Base-by-base conservation (phyloP, 2,329 filamentous ascomycete genomes). In the Leptographium wingfieldii region DNA sequence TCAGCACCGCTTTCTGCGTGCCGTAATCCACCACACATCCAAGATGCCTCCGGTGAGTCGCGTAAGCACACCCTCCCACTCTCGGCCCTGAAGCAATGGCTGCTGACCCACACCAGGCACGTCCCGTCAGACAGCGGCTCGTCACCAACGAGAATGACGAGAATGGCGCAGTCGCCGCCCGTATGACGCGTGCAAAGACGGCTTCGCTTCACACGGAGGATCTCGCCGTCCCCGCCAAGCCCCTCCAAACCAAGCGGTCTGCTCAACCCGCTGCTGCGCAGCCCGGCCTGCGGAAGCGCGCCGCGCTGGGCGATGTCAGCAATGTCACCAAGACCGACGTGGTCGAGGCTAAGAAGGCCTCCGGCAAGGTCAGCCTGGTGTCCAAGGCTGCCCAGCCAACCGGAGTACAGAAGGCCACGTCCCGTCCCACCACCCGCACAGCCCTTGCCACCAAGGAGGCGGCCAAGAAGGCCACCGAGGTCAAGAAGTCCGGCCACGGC, bases 121-220 rank as follows among this genome's bases (percentile, higher is more conserved):
- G 88, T 74, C 78, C 82, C 71, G 79, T 84, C 69, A 83, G 87
- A 74, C 82, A 85, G 72, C 87, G 91, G 75, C 82, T 85, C 72
- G 81, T 87, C 68, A 87, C 87, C 66, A 94, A 95, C 74, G 92
- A 96, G 79, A 96, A 96, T 72, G 92, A 96, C 73, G 94, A 96
- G 78, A 95, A 96, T 73, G 82, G 75, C 65, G 76, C 79, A 61
- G 85, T 78, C 62, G 85, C 88, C 63, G 90, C 88, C 75, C 90
- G 92, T 76, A 78, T 96, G 72, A 97, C 94, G 68, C 85, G 94
- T 76, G 92, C 94, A 66, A 96, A 97, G 77, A 85, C 91, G 58
- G 90, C 90, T 61, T 87, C 88, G 55, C 79, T 82, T 63, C 79
- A 77, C 69, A 81, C 78, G 66, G 85, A 86, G 66, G 87, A 87